A percentile compares a stretch with the other conserved stretches of the same genome.
These are phyloP conservation scores for Terfezia claveryi DNA, from an alignment of 495 filamentous ascomycete genomes.

Conservation along the genomic window DNA sequence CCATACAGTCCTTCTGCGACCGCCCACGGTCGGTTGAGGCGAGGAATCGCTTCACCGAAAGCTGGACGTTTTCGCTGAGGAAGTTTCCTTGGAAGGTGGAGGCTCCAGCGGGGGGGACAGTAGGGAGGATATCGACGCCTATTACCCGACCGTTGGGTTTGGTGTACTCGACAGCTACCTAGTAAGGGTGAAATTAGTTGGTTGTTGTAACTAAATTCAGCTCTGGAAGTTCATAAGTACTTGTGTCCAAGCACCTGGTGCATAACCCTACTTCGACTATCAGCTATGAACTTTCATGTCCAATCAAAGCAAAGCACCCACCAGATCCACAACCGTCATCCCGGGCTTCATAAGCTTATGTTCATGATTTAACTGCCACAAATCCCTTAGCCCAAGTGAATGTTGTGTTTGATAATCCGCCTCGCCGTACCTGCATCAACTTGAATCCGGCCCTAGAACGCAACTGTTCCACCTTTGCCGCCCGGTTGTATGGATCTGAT, in stretches of 20 bases:
- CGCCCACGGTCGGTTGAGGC: slow-evolving; percentile 39
- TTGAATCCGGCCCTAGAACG: slow-evolving; percentile 89
- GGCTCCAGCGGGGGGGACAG: slow-evolving; percentile 68
- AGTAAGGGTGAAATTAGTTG: background rate
- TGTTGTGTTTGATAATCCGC: background rate
- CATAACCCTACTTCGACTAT: slow-evolving; percentile 44
- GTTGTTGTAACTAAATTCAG: background rate
- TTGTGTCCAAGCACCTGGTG: slow-evolving; percentile 88
- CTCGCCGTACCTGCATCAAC: slow-evolving; percentile 38
- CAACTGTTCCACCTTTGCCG: slow-evolving; percentile 50
- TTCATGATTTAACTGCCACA: slow-evolving; percentile 37
- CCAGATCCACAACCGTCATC: slow-evolving; percentile 76
- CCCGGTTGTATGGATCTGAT: slow-evolving; percentile 43
- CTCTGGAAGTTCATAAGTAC: slow-evolving; percentile 20
- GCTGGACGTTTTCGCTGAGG: slow-evolving; percentile 43
- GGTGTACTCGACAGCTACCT: slow-evolving; percentile 68
- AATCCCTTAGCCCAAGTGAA: background rate
- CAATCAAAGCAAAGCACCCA: slow-evolving; percentile 15
- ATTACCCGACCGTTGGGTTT: slow-evolving; percentile 55
- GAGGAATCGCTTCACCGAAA: slow-evolving; percentile 51
- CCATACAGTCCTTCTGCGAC: slow-evolving; percentile 15
- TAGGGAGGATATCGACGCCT: slow-evolving; percentile 83
- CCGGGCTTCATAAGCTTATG: slow-evolving; percentile 53
- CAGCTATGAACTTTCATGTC: too few relatives aligned
- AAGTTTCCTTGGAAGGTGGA: slow-evolving; percentile 92